phyloP scores from a whole-genome alignment of 169 alveolate genomes.

The Eimeria mitis region DNA sequence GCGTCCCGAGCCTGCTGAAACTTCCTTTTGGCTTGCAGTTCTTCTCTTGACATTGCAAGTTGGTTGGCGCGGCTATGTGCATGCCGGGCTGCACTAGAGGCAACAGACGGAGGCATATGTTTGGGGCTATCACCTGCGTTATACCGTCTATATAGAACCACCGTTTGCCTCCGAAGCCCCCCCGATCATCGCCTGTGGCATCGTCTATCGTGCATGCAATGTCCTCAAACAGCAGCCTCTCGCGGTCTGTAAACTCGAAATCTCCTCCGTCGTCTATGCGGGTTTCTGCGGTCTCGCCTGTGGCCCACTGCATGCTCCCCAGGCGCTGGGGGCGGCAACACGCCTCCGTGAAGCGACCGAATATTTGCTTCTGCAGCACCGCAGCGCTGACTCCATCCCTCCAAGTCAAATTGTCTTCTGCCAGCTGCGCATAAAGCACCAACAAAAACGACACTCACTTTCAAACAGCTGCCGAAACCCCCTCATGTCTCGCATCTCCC shows the following conservation, averaged over 20 bases:
- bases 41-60: neutral
- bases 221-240: slow-evolving; percentile 52
- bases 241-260: slow-evolving; percentile 44
- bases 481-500: neutral
- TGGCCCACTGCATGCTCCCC: slow-evolving; percentile 75
- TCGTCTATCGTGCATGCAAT: slow-evolving; percentile 70
- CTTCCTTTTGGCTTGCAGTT: neutral
- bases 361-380: slow-evolving; percentile 78
- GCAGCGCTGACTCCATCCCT: slow-evolving; percentile 82
- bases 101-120: slow-evolving; percentile 59
- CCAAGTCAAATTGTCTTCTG: slow-evolving; percentile 82
- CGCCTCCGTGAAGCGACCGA: slow-evolving; percentile 55
- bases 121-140: slow-evolving; percentile 64
- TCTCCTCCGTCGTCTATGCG: slow-evolving; percentile 33
- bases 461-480: neutral
- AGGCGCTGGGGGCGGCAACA: slow-evolving; percentile 63
- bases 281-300: slow-evolving; percentile 68
- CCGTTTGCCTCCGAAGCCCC: slow-evolving; percentile 81
- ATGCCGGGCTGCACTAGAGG: slow-evolving; percentile 72
- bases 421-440: slow-evolving; percentile 47
- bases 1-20: slow-evolving; percentile 47
- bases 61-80: slow-evolving; percentile 69
- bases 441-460: neutral
- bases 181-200: slow-evolving; percentile 56
- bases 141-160: slow-evolving; percentile 78